phyloP scores from a whole-genome alignment of 2,329 filamentous ascomycete species.

The Microdochium nivale region DNA sequence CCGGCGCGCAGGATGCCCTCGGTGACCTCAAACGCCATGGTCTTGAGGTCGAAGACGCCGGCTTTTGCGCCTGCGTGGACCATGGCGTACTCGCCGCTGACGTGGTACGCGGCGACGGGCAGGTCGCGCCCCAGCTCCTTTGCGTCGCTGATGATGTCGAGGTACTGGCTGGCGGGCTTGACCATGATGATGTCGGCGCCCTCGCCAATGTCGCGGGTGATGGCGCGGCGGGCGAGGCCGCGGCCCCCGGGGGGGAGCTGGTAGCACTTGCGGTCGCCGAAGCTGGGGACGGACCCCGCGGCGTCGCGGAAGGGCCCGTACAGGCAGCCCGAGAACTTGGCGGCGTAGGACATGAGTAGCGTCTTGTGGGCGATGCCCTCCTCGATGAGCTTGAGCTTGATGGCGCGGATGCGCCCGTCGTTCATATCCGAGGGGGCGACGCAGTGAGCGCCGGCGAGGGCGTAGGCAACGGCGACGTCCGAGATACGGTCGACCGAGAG shows the following conservation, averaged over 20 bases:
- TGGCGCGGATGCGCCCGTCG: slow-evolving; percentile 91
- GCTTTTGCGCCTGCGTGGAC: slow-evolving; percentile 93
- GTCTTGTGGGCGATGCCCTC: slow-evolving; percentile 86
- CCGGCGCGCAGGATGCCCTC: slow-evolving; percentile 90
- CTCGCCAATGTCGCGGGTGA: slow-evolving; percentile 81
- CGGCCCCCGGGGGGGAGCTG: slow-evolving; percentile 89
- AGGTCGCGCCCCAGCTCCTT: slow-evolving; percentile 90
- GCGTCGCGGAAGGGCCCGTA: slow-evolving; percentile 98
- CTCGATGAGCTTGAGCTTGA: slow-evolving; percentile 96
- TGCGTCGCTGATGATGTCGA: slow-evolving; percentile 96
- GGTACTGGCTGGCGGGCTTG: slow-evolving; percentile 90
- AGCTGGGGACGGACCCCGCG: slow-evolving; percentile 81
- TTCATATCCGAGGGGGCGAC: slow-evolving; percentile 99
- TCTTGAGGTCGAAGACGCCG: slow-evolving; percentile 89
- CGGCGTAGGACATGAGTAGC: slow-evolving; percentile 93
- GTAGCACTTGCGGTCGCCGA: slow-evolving; percentile 94
- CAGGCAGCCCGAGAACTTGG: slow-evolving; percentile 93
- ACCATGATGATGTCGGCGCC: slow-evolving; percentile 99
- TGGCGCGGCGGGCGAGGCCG: slow-evolving; percentile 84
- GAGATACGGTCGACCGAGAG: slow-evolving; percentile 91
- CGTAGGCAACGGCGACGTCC: slow-evolving; percentile 96
- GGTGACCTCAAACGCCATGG: slow-evolving; percentile 90
- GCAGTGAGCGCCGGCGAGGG: slow-evolving; percentile 90
- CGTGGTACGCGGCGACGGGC: slow-evolving; percentile 92
- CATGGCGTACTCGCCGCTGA: slow-evolving; percentile 96